Evolutionary conservation across 2,329 filamentous ascomycete genomes (phyloP).

Genomic region (Cladosporium sp.): DNA sequence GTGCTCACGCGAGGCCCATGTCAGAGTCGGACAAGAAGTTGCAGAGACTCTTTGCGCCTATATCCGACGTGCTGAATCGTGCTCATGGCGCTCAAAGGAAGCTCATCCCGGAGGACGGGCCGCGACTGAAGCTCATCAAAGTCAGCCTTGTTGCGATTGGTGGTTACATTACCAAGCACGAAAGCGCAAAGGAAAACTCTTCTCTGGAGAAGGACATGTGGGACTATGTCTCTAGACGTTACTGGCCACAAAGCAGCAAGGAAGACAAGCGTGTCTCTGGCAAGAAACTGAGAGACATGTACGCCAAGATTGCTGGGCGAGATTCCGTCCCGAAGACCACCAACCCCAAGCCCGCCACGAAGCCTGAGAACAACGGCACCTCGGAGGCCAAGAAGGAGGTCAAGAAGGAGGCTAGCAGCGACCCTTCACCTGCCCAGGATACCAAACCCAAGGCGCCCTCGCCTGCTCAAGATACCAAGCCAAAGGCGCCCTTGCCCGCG

Average conservation of each 20-base stretch:
- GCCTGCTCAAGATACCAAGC: not conserved
- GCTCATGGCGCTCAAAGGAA: conserved; percentile 60
- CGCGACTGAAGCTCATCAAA: conserved; percentile 59
- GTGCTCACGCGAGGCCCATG: conserved; percentile 36
- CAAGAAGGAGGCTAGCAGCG: conserved; percentile 12
- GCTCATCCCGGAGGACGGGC: conserved; percentile 58
- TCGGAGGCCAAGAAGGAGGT: not conserved
- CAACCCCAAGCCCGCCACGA: not conserved
- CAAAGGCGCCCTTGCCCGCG: not conserved
- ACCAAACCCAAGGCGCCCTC: not conserved
- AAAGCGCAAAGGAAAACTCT: conserved; percentile 16
- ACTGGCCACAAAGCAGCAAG: conserved; percentile 35
- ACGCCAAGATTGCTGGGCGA: conserved; percentile 28
- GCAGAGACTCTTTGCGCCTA: conserved; percentile 45
- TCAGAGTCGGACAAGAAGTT: conserved; percentile 38
- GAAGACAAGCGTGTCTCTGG: conserved; percentile 32
- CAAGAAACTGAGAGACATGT: conserved; percentile 34
- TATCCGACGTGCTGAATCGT: conserved; percentile 56
- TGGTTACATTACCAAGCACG: conserved; percentile 53
- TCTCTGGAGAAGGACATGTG: conserved; percentile 30
- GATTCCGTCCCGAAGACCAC: conserved; percentile 4
- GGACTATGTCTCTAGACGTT: conserved; percentile 31
- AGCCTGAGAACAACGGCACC: not conserved
- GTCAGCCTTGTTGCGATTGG: conserved; percentile 59
- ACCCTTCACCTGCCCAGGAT: not conserved